Conservation (phyloP, 2,329 filamentous ascomycete genomes). For the Venturia carpophila region DNA sequence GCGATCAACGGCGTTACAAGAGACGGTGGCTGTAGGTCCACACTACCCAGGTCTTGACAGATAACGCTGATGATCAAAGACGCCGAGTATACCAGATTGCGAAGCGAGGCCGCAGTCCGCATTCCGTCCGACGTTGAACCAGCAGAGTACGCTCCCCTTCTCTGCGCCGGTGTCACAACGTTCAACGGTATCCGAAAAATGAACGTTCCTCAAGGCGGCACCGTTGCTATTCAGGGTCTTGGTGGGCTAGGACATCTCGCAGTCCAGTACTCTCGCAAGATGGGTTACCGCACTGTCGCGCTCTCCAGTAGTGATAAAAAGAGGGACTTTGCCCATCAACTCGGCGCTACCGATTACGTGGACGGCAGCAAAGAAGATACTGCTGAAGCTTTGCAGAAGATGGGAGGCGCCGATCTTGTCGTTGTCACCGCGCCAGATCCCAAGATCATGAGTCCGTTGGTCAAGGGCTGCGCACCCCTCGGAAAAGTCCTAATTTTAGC, state of each 20-base stretch:
- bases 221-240: slow-evolving; percentile 46
- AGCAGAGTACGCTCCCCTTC: slow-evolving; percentile 35
- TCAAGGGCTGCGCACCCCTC: slow-evolving; percentile 45
- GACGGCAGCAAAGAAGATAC: slow-evolving; percentile 46
- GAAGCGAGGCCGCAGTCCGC: slow-evolving; percentile 52
- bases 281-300: slow-evolving; percentile 47
- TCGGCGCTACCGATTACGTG: slow-evolving; percentile 52
- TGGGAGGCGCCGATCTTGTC: slow-evolving; percentile 56
- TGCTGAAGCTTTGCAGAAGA: slow-evolving; percentile 42
- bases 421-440: slow-evolving; percentile 57
- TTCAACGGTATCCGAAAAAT: slow-evolving; percentile 46
- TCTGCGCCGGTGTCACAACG: slow-evolving; percentile 43
- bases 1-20: slow-evolving; percentile 57
- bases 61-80: slow-evolving; percentile 24
- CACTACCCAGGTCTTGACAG: not conserved
- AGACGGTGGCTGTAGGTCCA: slow-evolving; percentile 58
- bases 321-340: slow-evolving; percentile 44
- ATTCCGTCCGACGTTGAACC: slow-evolving; percentile 42
- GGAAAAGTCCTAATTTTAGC: slow-evolving; percentile 57
- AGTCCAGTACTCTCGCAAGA: slow-evolving; percentile 44
- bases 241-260: slow-evolving; percentile 48
- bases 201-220: slow-evolving; percentile 38
- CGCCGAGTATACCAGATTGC: slow-evolving; percentile 54
- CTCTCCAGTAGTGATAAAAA: slow-evolving; percentile 44
- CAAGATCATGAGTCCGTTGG: slow-evolving; percentile 45